Evolutionary conservation across 2,329 filamentous ascomycete species (phyloP), one percentile per base, ranked within the genome.

Genomic region (Aspergillus bombycis): DNA sequence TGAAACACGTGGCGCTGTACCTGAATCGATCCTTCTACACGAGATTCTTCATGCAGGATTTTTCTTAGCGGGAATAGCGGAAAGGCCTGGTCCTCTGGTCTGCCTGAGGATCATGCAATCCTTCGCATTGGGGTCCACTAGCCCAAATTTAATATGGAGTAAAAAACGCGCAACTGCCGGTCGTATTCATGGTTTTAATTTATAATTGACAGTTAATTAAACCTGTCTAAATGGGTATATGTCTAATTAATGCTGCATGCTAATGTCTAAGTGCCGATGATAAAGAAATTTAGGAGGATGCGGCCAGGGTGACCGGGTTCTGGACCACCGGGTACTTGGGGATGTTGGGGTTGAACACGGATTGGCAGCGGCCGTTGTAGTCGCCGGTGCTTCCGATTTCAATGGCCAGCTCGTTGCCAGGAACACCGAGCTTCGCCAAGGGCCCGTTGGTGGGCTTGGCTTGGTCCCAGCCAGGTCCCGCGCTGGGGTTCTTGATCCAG

Each of bases 301-400:
- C 34, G 7, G 59, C 62, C 65, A 68, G 30, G 10, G 43, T 30
- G 19, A 67, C 68, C 2, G 68, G 65, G 46, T 68, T 68, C 41
- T 62, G 58, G 28, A 69, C 62, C n/a, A 67, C 64, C 11, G 68
- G 68, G 16, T 70, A 70, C n/a, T 61, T 61, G 19, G 67, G 65
- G 54, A 64, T 66, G 26, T 70, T 64, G 3, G 65, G 62, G 50
- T 64, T 65, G 58, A 61, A 70, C 8, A 64, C 63, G n/a, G 57
- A 65, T 59, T 70, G 68, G 59, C 68, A 70, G 11, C 66, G 64
- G n/a, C n/a, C 30, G 28, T 70, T 70, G 45, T 67, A 70, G 48
- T 60, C 52, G n/a, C 68, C 67, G 5, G 68, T 70, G 19, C 34
- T 63, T 32, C 60, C 62, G 41, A 55, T 62, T 26, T 67, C 65